Conservation (phyloP, 306 rosid species). For the Senna siamea region DNA sequence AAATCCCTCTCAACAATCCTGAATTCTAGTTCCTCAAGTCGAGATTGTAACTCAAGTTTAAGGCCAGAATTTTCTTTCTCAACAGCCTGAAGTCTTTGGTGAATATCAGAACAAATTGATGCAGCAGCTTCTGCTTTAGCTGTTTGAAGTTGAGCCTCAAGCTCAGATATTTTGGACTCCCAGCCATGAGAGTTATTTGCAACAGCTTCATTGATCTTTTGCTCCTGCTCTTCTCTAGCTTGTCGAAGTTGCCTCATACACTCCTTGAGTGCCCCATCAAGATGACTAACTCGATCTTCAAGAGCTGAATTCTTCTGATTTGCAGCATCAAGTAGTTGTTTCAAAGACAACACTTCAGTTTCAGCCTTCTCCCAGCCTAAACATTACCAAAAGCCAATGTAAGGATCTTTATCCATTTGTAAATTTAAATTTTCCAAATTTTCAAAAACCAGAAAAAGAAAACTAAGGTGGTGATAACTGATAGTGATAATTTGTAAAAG, state of each 20-base stretch:
- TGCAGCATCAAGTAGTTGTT: slow-evolving; percentile 60
- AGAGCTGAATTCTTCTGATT: slow-evolving; percentile 62
- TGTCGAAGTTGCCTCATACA: slow-evolving; percentile 72
- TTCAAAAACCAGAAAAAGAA: background rate
- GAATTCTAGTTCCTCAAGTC: slow-evolving; percentile 57
- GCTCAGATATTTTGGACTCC: slow-evolving; percentile 53
- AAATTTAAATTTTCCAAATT: slow-evolving; percentile 1
- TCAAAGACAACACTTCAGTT: slow-evolving; percentile 50
- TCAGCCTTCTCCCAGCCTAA: slow-evolving; percentile 86
- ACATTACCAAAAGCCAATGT: slow-evolving; percentile 30
- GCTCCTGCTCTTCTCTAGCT: slow-evolving; percentile 66
- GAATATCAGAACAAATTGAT: slow-evolving; percentile 42
- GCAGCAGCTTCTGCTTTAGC: slow-evolving; percentile 52
- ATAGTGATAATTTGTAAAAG: background rate
- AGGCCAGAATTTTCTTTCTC: slow-evolving; percentile 58
- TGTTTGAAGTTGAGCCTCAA: slow-evolving; percentile 52
- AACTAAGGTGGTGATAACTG: background rate
- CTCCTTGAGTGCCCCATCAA: slow-evolving; percentile 72
- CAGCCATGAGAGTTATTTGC: slow-evolving; percentile 46
- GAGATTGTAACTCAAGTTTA: slow-evolving; percentile 56
- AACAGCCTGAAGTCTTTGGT: slow-evolving; percentile 48
- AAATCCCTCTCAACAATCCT: slow-evolving; percentile 65
- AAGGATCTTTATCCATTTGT: background rate
- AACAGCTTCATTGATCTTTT: slow-evolving; percentile 46
- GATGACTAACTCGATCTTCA: slow-evolving; percentile 67